Conservation (phyloP, 1,139 yeast genomes). For the Candida glucosophila region DNA sequence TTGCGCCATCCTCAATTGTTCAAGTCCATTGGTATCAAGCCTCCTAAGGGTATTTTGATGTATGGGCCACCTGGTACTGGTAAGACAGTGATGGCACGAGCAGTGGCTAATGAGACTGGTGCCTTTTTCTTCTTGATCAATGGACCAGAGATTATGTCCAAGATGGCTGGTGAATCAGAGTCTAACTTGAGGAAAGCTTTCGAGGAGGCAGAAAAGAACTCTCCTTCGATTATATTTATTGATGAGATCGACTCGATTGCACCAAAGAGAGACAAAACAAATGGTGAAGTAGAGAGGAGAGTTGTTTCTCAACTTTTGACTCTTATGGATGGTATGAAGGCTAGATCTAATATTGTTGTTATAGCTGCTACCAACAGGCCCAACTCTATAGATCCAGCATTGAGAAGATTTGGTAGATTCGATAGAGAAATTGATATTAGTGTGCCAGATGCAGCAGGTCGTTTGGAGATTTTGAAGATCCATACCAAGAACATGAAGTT, state of each 20-base stretch:
- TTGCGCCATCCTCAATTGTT: slow-evolving; percentile 95
- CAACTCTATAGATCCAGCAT: slow-evolving; percentile 95
- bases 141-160: slow-evolving; percentile 99
- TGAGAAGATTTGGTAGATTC: slow-evolving; percentile 97
- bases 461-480: slow-evolving; percentile 85
- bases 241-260: slow-evolving; percentile 99
- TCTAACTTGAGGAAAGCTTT: slow-evolving; percentile 95
- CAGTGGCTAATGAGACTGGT: slow-evolving; percentile 98
- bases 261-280: slow-evolving; percentile 99
- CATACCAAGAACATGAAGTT: slow-evolving; percentile 95
- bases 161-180: slow-evolving; percentile 99
- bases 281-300: slow-evolving; percentile 96
- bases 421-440: slow-evolving; percentile 99
- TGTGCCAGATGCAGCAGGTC: slow-evolving; percentile 97
- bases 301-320: slow-evolving; percentile 96
- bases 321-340: slow-evolving; percentile 99
- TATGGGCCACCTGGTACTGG: slow-evolving; percentile 99
- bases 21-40: slow-evolving; percentile 95
- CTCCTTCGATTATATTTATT: slow-evolving; percentile 93
- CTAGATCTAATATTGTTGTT: slow-evolving; percentile 92
- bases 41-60: slow-evolving; percentile 95
- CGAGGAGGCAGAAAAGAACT: slow-evolving; percentile 98
- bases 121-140: slow-evolving; percentile 96
- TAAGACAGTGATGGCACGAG: slow-evolving; percentile 98
- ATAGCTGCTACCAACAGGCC: slow-evolving; percentile 91